Conservation (phyloP, 2,329 filamentous ascomycete genomes). For the Sporothrix euskadiensis region DNA sequence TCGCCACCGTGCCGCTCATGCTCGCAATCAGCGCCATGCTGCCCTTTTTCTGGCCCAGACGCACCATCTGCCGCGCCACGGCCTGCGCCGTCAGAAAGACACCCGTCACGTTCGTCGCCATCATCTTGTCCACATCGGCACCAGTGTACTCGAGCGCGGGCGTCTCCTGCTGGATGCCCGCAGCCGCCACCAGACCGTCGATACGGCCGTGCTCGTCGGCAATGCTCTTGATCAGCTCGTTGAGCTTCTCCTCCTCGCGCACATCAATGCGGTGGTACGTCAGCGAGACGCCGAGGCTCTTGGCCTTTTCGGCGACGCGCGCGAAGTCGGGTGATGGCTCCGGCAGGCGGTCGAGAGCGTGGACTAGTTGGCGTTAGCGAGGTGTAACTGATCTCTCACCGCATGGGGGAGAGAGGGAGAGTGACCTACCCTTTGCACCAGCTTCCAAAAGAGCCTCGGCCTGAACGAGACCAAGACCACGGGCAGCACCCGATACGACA, state of each 20-base stretch:
- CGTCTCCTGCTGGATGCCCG: slow-evolving; percentile 78
- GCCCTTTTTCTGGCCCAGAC: slow-evolving; percentile 53
- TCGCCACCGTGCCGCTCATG: slow-evolving; percentile 68
- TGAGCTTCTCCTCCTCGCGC: slow-evolving; percentile 66
- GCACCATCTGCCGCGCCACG: slow-evolving; percentile 74
- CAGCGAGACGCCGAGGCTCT: slow-evolving; percentile 63
- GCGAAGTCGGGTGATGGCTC: slow-evolving; percentile 61
- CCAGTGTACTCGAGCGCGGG: slow-evolving; percentile 78
- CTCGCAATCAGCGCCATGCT: slow-evolving; percentile 69
- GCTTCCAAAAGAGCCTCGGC: slow-evolving; percentile 78
- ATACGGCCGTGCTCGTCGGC: slow-evolving; percentile 69
- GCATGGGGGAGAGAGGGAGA: slow-evolving; percentile 40
- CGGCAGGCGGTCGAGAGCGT: slow-evolving; percentile 64
- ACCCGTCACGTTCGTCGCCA: slow-evolving; percentile 85
- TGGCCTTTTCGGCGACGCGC: slow-evolving; percentile 62
- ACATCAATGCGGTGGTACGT: slow-evolving; percentile 81
- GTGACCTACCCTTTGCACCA: slow-evolving; percentile 57
- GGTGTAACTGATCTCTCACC: not conserved
- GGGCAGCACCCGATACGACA: slow-evolving; percentile 73
- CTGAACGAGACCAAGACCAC: slow-evolving; percentile 76
- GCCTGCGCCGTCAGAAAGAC: slow-evolving; percentile 84
- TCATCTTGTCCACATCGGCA: slow-evolving; percentile 73
- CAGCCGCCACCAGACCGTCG: slow-evolving; percentile 73
- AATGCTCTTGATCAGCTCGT: slow-evolving; percentile 67
- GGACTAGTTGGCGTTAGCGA: slow-evolving; percentile 39